Percentiles rank a stretch among this genome's conserved stretches.
Conservation (phyloP, 495 filamentous ascomycete genomes). For the Acidiella bohemica region DNA sequence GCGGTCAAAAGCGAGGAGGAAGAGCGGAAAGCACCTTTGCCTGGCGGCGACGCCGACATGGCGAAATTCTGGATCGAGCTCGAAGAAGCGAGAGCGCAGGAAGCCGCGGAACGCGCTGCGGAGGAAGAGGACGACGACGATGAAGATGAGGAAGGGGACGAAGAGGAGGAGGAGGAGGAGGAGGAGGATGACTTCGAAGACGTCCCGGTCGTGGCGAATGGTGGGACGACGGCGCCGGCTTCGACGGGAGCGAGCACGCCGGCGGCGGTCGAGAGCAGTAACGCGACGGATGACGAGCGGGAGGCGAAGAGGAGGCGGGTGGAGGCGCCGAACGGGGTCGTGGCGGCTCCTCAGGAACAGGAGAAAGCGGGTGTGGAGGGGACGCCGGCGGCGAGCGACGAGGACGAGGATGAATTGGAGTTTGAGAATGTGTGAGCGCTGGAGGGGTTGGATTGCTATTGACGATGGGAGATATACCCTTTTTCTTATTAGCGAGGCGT, state of each 20-base stretch:
- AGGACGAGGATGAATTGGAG: neutral
- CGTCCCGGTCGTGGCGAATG: neutral
- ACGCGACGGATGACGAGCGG: constrained; percentile 8
- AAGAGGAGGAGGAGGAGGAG: constrained; percentile 26
- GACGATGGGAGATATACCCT: too few species aligned
- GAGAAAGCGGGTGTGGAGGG: neutral
- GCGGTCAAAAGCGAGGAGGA: constrained; percentile 30
- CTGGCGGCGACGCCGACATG: constrained; percentile 35
- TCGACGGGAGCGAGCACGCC: neutral
- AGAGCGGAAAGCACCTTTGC: constrained; percentile 31
- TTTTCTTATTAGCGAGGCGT: too few species aligned
- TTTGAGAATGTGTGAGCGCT: neutral
- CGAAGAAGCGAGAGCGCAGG: constrained; percentile 3
- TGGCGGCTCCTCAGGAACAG: neutral
- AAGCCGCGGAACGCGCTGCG: neutral
- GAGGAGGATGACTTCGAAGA: neutral
- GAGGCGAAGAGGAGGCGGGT: constrained; percentile 10
- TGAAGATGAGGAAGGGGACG: constrained; percentile 22
- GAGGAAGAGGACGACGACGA: constrained; percentile 5
- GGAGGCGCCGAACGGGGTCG: neutral
- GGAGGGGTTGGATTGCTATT: too few species aligned
- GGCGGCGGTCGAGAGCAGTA: neutral
- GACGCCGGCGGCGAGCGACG: neutral
- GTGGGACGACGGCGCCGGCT: neutral
- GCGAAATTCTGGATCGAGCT: constrained; percentile 7